A percentile compares a stretch with the other conserved stretches of the same genome.
These are phyloP conservation scores for Carpinus viminea DNA, from an alignment of 306 rosid genomes.

Conservation along the genomic window DNA sequence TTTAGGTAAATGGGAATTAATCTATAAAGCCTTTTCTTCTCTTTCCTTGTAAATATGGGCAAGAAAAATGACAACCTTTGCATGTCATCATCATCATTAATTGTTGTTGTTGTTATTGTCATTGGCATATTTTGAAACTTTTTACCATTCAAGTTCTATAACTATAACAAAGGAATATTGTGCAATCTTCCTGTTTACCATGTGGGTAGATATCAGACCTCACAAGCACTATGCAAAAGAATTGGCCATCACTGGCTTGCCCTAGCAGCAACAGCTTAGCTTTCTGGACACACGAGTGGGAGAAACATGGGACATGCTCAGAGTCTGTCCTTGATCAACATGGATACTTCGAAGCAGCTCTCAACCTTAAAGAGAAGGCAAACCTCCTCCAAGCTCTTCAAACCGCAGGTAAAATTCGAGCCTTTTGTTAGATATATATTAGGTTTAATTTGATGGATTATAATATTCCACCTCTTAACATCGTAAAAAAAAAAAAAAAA, in stretches of 20 bases:
- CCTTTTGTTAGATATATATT: no score
- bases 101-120: no score
- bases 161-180: no score
- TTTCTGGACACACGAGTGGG: slow-evolving; percentile 80
- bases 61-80: no score
- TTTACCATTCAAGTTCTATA: no score
- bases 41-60: no score
- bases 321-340: slow-evolving; percentile 66
- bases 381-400: slow-evolving; percentile 58
- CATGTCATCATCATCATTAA: no score
- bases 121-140: no score
- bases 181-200: no score
- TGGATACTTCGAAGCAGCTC: slow-evolving; percentile 57
- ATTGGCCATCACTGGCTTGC: slow-evolving; percentile 78
- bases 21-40: no score
- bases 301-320: slow-evolving; percentile 81
- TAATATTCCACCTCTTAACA: neutral
- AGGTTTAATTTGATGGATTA: neutral
- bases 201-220: slow-evolving; percentile 35
- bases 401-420: slow-evolving; percentile 39
- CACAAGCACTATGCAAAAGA: slow-evolving; percentile 35
- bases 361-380: slow-evolving; percentile 42
- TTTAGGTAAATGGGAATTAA: no score
- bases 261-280: slow-evolving; percentile 56
- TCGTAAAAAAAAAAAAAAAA: neutral